phyloP scores from a whole-genome alignment of 768 basidiomycete genomes.

The Lactifluus piperatus region DNA sequence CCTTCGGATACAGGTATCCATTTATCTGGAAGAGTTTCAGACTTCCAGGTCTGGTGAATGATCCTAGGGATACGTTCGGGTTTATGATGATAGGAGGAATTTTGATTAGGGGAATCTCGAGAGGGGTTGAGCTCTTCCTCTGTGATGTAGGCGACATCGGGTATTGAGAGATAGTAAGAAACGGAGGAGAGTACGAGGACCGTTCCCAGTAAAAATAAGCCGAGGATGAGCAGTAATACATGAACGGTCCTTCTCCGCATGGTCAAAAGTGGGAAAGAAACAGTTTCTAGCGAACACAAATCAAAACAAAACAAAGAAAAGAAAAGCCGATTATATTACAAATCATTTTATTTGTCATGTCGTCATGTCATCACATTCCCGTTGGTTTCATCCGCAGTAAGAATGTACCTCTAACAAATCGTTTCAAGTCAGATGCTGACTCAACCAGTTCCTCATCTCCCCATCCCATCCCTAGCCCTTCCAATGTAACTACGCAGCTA shows the following conservation, averaged over 20 bases:
- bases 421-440: conserved; percentile 40
- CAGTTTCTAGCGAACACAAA: too few relatives aligned
- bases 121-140: conserved; percentile 64
- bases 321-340: neutral
- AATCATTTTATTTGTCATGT: neutral
- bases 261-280: conserved; percentile 21
- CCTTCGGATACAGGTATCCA: conserved; percentile 78
- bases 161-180: conserved; percentile 82
- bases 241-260: conserved; percentile 38
- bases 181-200: conserved; percentile 87
- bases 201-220: conserved; percentile 77
- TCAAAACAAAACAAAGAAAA: conserved; percentile 3
- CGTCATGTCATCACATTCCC: conserved; percentile 22
- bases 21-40: conserved; percentile 67
- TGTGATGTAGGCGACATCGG: conserved; percentile 66
- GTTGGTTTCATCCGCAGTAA: conserved; percentile 36
- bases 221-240: conserved; percentile 47
- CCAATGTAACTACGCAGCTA: conserved; percentile 39
- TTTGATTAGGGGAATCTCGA: conserved; percentile 49
- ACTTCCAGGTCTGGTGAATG: conserved; percentile 98
- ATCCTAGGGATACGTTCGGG: conserved; percentile 82
- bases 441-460: conserved; percentile 43
- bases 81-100: conserved; percentile 50
- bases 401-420: conserved; percentile 44
- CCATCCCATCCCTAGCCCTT: conserved; percentile 42